phyloP scores from a whole-genome alignment of 768 basidiomycete species.

The Megacollybia marginata region DNA sequence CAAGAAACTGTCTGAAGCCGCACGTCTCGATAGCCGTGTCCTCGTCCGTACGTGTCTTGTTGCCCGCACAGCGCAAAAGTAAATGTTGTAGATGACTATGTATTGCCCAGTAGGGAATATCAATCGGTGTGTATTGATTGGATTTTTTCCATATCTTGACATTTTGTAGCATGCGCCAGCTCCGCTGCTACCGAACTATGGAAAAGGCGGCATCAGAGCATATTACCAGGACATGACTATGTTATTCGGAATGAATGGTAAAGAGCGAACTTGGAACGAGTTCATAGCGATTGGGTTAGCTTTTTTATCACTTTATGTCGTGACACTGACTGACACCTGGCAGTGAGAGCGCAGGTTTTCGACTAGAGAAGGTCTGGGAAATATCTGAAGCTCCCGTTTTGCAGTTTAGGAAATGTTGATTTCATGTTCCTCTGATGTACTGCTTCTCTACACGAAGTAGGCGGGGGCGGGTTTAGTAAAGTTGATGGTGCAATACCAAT shows the following conservation, averaged over 20 bases:
- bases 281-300: background rate
- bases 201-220: background rate
- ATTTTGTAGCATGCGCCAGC: background rate
- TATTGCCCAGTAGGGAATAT: background rate
- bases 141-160: background rate
- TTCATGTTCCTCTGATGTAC: too few relatives aligned
- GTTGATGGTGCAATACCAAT: too few relatives aligned
- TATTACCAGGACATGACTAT: background rate
- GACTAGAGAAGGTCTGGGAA: too few relatives aligned
- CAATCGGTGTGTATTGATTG: background rate
- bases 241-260: background rate
- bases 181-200: slow-evolving; percentile 1
- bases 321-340: background rate
- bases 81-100: background rate
- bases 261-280: background rate
- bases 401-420: too few relatives aligned
- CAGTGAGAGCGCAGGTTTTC: too few relatives aligned
- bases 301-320: background rate
- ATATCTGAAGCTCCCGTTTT: too few relatives aligned
- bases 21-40: slow-evolving; percentile 21
- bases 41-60: slow-evolving; percentile 21
- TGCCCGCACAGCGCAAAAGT: background rate
- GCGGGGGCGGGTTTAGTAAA: too few relatives aligned
- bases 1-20: slow-evolving; percentile 17
- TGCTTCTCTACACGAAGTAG: too few relatives aligned